A percentile compares a stretch with the other conserved stretches of the same genome.
Conservation (phyloP, 2,329 filamentous ascomycete genomes). For the Colletotrichum truncatum region DNA sequence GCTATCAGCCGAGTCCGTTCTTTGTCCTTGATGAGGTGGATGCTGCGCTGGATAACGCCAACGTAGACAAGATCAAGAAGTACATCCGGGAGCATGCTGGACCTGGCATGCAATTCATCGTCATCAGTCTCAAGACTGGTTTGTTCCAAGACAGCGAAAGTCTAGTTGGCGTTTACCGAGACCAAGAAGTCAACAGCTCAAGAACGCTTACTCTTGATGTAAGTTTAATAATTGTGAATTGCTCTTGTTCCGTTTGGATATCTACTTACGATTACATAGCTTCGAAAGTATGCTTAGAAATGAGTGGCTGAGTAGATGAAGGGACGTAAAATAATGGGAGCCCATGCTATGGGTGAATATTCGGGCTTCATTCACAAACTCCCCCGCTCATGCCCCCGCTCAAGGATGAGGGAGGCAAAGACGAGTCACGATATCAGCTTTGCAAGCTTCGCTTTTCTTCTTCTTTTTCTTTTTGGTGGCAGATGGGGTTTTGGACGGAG, state of each 20-base stretch:
- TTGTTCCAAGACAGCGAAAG: constrained; percentile 97
- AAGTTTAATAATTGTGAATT: no score
- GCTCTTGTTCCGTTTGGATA: not conserved
- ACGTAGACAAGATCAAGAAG: constrained; percentile 94
- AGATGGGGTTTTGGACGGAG: constrained; percentile 5
- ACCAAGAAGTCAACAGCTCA: constrained; percentile 92
- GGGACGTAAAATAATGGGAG: not conserved
- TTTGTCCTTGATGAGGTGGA: constrained; percentile 99
- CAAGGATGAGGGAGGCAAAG: not conserved
- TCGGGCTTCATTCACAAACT: no score
- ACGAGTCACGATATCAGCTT: constrained; percentile 15
- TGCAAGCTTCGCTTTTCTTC: constrained; percentile 4
- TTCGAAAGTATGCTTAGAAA: constrained; percentile 22
- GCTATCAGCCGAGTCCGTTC: constrained; percentile 94
- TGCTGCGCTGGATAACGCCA: constrained; percentile 96
- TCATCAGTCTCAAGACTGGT: constrained; percentile 95
- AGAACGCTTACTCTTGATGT: constrained; percentile 94
- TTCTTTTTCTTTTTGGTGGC: no score
- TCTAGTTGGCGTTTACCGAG: constrained; percentile 92
- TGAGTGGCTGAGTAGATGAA: not conserved
- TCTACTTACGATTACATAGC: constrained; percentile 14
- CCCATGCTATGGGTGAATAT: not conserved
- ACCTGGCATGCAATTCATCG: constrained; percentile 98
- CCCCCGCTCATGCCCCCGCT: not conserved
- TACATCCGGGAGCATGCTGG: constrained; percentile 95